These are phyloP conservation scores for Davidsoniella virescens DNA, from an alignment of 2,329 filamentous ascomycete genomes.

Conservation along the genomic window DNA sequence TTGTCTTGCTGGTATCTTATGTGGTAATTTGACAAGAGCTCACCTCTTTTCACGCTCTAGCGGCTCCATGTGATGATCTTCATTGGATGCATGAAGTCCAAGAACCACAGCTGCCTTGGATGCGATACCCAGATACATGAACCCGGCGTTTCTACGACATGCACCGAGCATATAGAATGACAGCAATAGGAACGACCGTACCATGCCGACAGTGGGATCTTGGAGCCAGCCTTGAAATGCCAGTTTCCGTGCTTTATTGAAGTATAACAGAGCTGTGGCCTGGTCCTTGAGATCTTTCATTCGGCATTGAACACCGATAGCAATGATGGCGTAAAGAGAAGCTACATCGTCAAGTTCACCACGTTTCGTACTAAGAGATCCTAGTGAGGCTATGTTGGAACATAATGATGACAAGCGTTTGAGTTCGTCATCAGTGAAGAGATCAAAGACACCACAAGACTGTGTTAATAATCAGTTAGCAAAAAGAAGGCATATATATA, in stretches of 20 bases:
- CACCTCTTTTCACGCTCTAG: conserved; percentile 11
- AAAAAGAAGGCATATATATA: neutral
- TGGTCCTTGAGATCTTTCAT: conserved; percentile 17
- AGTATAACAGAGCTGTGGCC: conserved; percentile 18
- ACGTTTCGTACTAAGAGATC: neutral
- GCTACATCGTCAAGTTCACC: conserved; percentile 13
- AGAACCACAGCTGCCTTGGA: conserved; percentile 34
- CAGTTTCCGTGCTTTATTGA: conserved; percentile 28
- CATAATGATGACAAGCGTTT: neutral
- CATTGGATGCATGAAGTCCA: conserved; percentile 27
- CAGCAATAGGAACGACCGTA: conserved; percentile 34
- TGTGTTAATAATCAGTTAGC: neutral
- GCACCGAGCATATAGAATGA: conserved; percentile 40
- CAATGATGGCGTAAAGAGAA: conserved; percentile 19
- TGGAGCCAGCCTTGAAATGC: conserved; percentile 33
- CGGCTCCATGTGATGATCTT: conserved; percentile 10
- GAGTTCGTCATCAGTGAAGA: conserved; percentile 11
- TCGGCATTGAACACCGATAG: conserved; percentile 32
- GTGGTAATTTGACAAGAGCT: neutral
- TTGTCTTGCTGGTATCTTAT: neutral
- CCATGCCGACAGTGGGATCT: conserved; percentile 33
- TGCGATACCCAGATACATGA: conserved; percentile 41
- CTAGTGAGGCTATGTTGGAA: neutral
- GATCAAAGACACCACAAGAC: conserved; percentile 13
- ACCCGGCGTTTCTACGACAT: conserved; percentile 38